Evolutionary conservation across 805 yeast genomes (phyloP), one percentile per base, ranked within the genome.

Genomic region (Yamadazyma tumulicola): DNA sequence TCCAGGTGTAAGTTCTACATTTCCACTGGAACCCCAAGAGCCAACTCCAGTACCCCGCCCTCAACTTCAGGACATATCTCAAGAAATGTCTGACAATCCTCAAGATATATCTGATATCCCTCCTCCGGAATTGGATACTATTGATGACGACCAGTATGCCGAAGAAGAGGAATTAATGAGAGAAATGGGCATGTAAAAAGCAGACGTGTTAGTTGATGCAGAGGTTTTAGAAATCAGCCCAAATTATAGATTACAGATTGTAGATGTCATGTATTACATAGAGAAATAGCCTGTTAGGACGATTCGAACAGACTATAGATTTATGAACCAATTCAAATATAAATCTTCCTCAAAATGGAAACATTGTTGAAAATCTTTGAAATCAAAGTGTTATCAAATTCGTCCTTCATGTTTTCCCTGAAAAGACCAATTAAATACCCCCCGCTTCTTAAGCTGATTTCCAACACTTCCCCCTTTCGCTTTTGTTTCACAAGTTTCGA

Each of bases 361-460:
- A 73, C 69, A 39, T 69, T 64, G 19, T 66, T 67, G 41, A 65
- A 74, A 2, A 75, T 63, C 24, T 61, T 59, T 24, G 75, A 72
- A 18, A 76, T 57, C 22, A 61, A 58, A 1, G 53, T 60, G 3
- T 60, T 63, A n/a, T 52, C 42, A 21, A 68, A 52, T 3, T 41
- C 51, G 7, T 33, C 31, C 9, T 38, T 36, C 11, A 31, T 34
- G 0, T 47, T 40, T 26, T 61, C 59, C 39, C 56, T 64, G 48
- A 76, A 75, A 3, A 67, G 62, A 4, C 69, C 70, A 31, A 78
- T 59, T 32, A 77, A 41, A 43, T 62, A 77, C 0, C 82, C 82
- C 2, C 78, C 78, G 1, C 74, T 60, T 42, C 73, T 62, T 38
- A 70, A 59, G 41, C 61, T 69, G 6, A 75, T 58, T 15, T 74